A percentile compares a stretch with the other conserved stretches of the same genome.
These are phyloP conservation scores for Cyclocybe cylindracea DNA, from an alignment of 768 basidiomycete species.

Conservation along the genomic window DNA sequence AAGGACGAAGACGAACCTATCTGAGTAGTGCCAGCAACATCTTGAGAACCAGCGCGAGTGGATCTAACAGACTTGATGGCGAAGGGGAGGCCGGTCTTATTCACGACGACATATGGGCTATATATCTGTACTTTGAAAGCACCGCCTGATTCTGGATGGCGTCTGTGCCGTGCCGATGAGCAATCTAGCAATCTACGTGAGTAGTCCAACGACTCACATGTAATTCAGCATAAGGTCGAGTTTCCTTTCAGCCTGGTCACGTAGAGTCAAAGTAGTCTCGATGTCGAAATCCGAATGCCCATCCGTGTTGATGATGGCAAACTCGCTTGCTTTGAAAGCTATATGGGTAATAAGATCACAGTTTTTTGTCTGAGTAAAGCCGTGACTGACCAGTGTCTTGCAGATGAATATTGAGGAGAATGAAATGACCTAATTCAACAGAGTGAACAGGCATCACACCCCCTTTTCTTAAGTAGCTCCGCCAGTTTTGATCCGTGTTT, in stretches of 20 bases:
- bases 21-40: conserved; percentile 81
- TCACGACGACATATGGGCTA: conserved; percentile 85
- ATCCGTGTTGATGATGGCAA: conserved; percentile 96
- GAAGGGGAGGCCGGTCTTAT: conserved; percentile 91
- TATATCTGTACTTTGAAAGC: conserved; percentile 97
- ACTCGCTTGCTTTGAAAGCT: conserved; percentile 95
- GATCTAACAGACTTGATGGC: conserved; percentile 64
- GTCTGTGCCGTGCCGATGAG: conserved; percentile 34
- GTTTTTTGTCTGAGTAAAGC: background rate
- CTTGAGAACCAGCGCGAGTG: conserved; percentile 63
- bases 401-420: conserved; percentile 85
- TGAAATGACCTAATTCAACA: conserved; percentile 86
- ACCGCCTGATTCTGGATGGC: conserved; percentile 87
- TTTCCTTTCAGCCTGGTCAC: conserved; percentile 74
- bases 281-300: conserved; percentile 86
- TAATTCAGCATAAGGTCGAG: conserved; percentile 87
- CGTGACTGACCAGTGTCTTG: conserved; percentile 79
- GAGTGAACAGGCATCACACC: conserved; percentile 97
- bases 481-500: conserved; percentile 91
- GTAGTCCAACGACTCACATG: conserved; percentile 57
- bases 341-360: background rate
- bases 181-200: background rate
- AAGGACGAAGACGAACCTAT: conserved; percentile 43
- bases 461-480: conserved; percentile 88
- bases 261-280: conserved; percentile 70